These are phyloP conservation scores for Agrocybe chaxingu DNA, from an alignment of 768 basidiomycete genomes.

Conservation along the genomic window DNA sequence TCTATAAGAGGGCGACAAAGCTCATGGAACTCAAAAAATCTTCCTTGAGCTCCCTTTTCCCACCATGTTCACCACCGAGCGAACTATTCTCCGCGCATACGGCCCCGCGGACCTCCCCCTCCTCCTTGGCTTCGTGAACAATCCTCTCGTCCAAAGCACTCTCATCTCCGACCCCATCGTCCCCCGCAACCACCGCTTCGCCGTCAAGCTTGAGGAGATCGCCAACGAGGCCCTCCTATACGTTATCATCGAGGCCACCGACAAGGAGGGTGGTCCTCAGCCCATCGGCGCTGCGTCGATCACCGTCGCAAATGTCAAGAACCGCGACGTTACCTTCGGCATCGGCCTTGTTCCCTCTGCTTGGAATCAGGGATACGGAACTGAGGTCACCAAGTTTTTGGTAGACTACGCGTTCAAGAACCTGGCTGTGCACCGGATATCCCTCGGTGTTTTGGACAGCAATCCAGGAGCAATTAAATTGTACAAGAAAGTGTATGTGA, in stretches of 20 bases:
- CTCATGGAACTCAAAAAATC: background rate
- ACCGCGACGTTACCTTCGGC: constrained; percentile 21
- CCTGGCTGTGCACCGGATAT: constrained; percentile 23
- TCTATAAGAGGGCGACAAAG: background rate
- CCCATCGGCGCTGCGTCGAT: constrained; percentile 16
- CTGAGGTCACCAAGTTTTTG: constrained; percentile 12
- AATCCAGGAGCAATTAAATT: constrained; percentile 16
- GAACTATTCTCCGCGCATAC: constrained; percentile 19
- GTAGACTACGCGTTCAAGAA: constrained; percentile 15
- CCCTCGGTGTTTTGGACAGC: constrained; percentile 16
- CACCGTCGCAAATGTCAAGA: constrained; percentile 17
- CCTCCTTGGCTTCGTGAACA: constrained; percentile 18
- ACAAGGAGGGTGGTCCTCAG: constrained; percentile 16
- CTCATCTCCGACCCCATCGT: constrained; percentile 16
- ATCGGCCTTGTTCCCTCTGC: constrained; percentile 20
- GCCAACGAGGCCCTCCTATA: constrained; percentile 16
- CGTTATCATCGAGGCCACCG: constrained; percentile 16
- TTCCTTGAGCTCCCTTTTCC: background rate
- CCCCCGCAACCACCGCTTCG: constrained; percentile 16
- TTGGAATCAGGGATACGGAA: constrained; percentile 23
- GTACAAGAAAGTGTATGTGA: constrained; percentile 28
- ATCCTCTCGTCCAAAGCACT: constrained; percentile 18
- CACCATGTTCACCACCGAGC: constrained; percentile 22
- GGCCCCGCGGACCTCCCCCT: constrained; percentile 14
- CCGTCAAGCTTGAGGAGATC: constrained; percentile 10